These are phyloP conservation scores for Moesziomyces sp. DNA, from an alignment of 1,284 basidiomycete genomes.

Conservation along the genomic window DNA sequence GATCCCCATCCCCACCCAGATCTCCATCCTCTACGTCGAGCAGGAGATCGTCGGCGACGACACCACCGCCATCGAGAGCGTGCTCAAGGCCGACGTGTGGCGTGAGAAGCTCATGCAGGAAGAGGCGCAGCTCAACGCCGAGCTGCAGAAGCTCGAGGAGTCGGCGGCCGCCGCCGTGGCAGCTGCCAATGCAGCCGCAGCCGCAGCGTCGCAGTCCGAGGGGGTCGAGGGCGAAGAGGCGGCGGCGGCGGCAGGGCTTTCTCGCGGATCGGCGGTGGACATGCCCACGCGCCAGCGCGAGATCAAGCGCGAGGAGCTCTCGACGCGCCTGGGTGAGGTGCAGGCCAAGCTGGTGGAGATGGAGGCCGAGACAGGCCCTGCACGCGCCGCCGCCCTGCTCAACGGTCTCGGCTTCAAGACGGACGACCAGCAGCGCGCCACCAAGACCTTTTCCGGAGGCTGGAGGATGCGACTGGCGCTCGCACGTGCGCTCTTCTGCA, in stretches of 20 bases:
- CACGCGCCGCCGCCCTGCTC: slow-evolving; percentile 86
- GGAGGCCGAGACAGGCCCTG: slow-evolving; percentile 96
- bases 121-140: slow-evolving; percentile 55
- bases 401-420: slow-evolving; percentile 93
- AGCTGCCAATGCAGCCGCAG: slow-evolving; percentile 42
- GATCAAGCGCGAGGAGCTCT: slow-evolving; percentile 78
- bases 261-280: slow-evolving; percentile 59
- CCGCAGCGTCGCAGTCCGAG: slow-evolving; percentile 22
- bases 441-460: slow-evolving; percentile 91
- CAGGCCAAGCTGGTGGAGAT: slow-evolving; percentile 92
- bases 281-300: slow-evolving; percentile 67
- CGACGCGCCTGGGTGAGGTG: slow-evolving; percentile 86
- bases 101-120: slow-evolving; percentile 63
- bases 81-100: slow-evolving; percentile 76
- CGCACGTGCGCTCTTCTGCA: slow-evolving; percentile 94
- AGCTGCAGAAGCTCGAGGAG: slow-evolving; percentile 62
- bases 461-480: slow-evolving; percentile 99
- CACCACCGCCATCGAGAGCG: slow-evolving; percentile 88
- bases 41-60: slow-evolving; percentile 91
- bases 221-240: slow-evolving; percentile 21
- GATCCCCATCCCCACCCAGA: slow-evolving; percentile 80
- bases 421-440: slow-evolving; percentile 76
- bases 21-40: slow-evolving; percentile 97
- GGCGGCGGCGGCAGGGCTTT: slow-evolving; percentile 30
- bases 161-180: slow-evolving; percentile 45